phyloP scores from a whole-genome alignment of 2,329 filamentous ascomycete species.

The Fusarium hainanense region DNA sequence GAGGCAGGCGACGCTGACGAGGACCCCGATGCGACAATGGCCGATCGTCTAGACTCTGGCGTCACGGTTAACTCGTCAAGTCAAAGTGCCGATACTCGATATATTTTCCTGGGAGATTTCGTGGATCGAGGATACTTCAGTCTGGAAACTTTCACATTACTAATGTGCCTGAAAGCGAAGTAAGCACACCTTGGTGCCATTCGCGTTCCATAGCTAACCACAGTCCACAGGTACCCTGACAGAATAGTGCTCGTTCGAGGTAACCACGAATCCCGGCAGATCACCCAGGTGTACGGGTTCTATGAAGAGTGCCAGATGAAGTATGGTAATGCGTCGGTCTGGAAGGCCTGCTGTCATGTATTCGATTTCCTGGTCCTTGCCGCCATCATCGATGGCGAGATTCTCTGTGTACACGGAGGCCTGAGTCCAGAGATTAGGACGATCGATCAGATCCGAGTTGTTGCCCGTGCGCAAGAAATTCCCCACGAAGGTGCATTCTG shows the following conservation, averaged over 20 bases:
- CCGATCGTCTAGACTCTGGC: slow-evolving; percentile 50
- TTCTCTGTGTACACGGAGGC: slow-evolving; percentile 97
- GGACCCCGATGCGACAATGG: slow-evolving; percentile 46
- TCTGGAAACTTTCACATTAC: slow-evolving; percentile 95
- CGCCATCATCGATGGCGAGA: slow-evolving; percentile 97
- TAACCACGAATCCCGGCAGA: slow-evolving; percentile 97
- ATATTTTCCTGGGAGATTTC: slow-evolving; percentile 83
- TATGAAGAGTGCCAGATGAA: slow-evolving; percentile 99
- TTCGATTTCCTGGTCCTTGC: slow-evolving; percentile 98
- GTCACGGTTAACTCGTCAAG: slow-evolving; percentile 51
- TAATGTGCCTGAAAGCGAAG: slow-evolving; percentile 91
- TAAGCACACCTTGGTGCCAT: slow-evolving; percentile 46
- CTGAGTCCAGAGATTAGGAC: slow-evolving; percentile 92
- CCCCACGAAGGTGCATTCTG: slow-evolving; percentile 99
- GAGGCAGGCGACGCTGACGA: slow-evolving; percentile 57
- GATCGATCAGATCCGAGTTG: slow-evolving; percentile 98
- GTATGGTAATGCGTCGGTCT: slow-evolving; percentile 99
- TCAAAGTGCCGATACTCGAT: slow-evolving; percentile 66
- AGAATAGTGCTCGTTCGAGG: slow-evolving; percentile 96
- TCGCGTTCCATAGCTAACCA: slow-evolving; percentile 35
- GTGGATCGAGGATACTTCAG: slow-evolving; percentile 98
- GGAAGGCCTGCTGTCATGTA: slow-evolving; percentile 99
- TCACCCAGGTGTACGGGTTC: slow-evolving; percentile 98
- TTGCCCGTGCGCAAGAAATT: slow-evolving; percentile 96
- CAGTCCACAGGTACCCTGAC: slow-evolving; percentile 79